Base-by-base conservation (phyloP, 2,329 filamentous ascomycete species). In the Annulohypoxylon truncatum region DNA sequence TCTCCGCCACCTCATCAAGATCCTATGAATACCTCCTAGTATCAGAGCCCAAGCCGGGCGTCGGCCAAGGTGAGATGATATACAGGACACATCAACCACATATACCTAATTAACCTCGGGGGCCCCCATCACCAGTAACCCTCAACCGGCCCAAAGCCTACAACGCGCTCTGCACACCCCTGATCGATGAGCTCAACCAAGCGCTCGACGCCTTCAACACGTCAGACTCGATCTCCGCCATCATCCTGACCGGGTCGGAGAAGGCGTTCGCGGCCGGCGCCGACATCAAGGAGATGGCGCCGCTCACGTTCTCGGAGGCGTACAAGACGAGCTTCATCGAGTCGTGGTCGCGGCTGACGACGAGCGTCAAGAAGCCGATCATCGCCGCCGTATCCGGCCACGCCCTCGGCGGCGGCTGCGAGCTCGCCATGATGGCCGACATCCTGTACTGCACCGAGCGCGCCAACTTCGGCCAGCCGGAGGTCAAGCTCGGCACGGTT, bases 241-340 rank as follows among this genome's bases (percentile, higher is more conserved):
- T 97, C 73, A 81, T 99, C 64, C 84, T 99, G 63, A 97, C 96
- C 0, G 96, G 96, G 59, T 96, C 91, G 47, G 85, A 93, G 71
- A 93, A 91, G 80, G 94, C 95, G 42, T 99, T 97, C 77, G 95
- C 95, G 28, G 95, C 96, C 46, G 96, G 96, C 54, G 96, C 96
- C 66, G 96, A 99, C 80, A 99, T 99, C 84, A 98, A 98, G 81
- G 96, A 99, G 82, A 99, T 99, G 96, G 92, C 93, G 28, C 90
- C 93, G 66, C 88, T 97, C 38, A 94, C 90, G 59, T 99, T 99
- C 82, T 88, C 92, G 68, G 84, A 90, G 70, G 95, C 96, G 38
- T 98, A 97, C 83, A 92, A 89, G 50, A 89, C 84, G 72, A 93
- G 96, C 77, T 99, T 99, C 80, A 98, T 99, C 80, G 94, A 97